Conservation (phyloP, 768 basidiomycete genomes). For the Auricularia sp. region DNA sequence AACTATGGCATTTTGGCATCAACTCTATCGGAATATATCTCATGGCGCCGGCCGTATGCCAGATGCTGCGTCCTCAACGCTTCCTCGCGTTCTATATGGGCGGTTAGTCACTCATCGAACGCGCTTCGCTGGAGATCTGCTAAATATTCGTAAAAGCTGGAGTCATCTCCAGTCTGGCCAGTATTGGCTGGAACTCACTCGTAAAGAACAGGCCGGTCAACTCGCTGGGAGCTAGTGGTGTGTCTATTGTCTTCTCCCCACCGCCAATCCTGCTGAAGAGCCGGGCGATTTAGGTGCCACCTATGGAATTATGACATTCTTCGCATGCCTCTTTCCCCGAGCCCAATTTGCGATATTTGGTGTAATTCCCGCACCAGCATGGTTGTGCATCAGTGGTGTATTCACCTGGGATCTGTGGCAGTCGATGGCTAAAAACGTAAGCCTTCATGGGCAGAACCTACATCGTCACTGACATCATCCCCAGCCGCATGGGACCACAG, state of each 20-base stretch:
- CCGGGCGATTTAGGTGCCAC: not conserved
- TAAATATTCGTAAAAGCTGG: not conserved
- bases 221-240: not conserved
- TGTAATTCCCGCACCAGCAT: not conserved
- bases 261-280: not conserved
- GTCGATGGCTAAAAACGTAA: not conserved
- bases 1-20: not conserved
- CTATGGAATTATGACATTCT: not conserved
- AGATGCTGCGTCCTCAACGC: not conserved
- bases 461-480: too few relatives aligned
- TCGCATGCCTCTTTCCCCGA: not conserved
- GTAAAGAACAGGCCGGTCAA: not conserved
- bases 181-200: not conserved
- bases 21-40: not conserved
- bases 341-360: not conserved
- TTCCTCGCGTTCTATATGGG: not conserved
- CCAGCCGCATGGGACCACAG: not conserved
- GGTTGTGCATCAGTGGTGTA: not conserved
- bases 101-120: not conserved
- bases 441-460: not conserved
- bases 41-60: not conserved
- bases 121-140: not conserved
- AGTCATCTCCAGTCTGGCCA: not conserved
- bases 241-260: not conserved
- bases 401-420: not conserved